phyloP scores from a whole-genome alignment of 2,329 filamentous ascomycete species.

The Cladosporium sp. region DNA sequence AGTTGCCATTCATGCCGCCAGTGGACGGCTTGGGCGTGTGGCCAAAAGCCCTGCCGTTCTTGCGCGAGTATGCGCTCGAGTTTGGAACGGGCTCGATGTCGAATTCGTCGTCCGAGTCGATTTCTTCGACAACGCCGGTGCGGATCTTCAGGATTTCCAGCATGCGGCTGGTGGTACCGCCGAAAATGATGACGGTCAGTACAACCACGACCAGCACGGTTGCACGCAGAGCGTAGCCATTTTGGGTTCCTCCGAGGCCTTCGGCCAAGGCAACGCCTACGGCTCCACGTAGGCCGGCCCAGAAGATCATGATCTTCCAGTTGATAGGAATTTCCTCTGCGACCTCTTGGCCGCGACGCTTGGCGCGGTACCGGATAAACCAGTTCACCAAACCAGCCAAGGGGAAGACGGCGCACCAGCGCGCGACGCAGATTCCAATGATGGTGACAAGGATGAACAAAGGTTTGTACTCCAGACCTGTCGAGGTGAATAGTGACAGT shows the following conservation, averaged over 20 bases:
- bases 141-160: slow-evolving; percentile 94
- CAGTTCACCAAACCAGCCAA: slow-evolving; percentile 86
- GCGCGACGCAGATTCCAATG: slow-evolving; percentile 81
- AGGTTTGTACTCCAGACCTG: slow-evolving; percentile 82
- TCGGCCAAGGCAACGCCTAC: slow-evolving; percentile 93
- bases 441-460: slow-evolving; percentile 92
- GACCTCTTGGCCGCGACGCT: slow-evolving; percentile 67
- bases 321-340: slow-evolving; percentile 87
- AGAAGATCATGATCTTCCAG: slow-evolving; percentile 99
- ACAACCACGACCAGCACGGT: slow-evolving; percentile 98
- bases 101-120: slow-evolving; percentile 97
- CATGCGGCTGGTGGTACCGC: slow-evolving; percentile 95
- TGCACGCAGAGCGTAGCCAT: slow-evolving; percentile 76
- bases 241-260: slow-evolving; percentile 69
- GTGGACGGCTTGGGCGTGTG: slow-evolving; percentile 63
- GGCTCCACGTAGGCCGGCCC: slow-evolving; percentile 91
- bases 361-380: slow-evolving; percentile 81
- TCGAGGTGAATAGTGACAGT: slow-evolving; percentile 88
- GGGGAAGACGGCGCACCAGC: slow-evolving; percentile 93
- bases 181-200: slow-evolving; percentile 96
- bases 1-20: slow-evolving; percentile 47
- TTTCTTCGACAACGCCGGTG: slow-evolving; percentile 92
- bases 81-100: slow-evolving; percentile 75
- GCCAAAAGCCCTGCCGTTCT: slow-evolving; percentile 70
- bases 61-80: slow-evolving; percentile 73